A percentile compares a stretch with the other conserved stretches of the same genome.
Conservation (phyloP, 805 yeast species). For the Kluyveromyces wickerhamii region DNA sequence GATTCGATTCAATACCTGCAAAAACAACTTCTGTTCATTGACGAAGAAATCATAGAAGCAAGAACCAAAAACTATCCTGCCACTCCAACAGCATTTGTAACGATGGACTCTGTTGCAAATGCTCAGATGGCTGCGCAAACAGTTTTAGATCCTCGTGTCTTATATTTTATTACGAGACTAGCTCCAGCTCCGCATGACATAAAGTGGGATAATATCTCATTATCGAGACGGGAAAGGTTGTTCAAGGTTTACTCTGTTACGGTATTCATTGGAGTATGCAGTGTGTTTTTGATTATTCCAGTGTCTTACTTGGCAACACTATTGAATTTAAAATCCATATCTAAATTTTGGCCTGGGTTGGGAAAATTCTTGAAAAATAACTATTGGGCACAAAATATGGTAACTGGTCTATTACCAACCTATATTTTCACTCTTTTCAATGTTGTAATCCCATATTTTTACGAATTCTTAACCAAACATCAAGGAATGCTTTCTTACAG, state of each 20-base stretch:
- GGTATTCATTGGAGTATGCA: constrained; percentile 37
- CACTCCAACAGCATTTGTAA: constrained; percentile 86
- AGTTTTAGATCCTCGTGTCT: constrained; percentile 81
- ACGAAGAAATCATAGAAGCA: constrained; percentile 58
- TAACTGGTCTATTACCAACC: constrained; percentile 87
- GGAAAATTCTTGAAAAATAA: constrained; percentile 59
- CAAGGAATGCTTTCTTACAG: constrained; percentile 91
- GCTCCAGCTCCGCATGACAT: constrained; percentile 98
- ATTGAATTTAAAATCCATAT: constrained; percentile 68
- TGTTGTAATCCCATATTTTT: constrained; percentile 74
- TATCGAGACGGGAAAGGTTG: constrained; percentile 66
- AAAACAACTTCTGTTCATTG: constrained; percentile 58
- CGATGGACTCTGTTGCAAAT: constrained; percentile 90
- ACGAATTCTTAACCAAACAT: constrained; percentile 68
- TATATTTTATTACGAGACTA: constrained; percentile 67
- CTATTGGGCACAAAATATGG: constrained; percentile 67
- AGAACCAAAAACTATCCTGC: constrained; percentile 66
- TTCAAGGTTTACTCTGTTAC: constrained; percentile 40
- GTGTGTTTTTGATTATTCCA: constrained; percentile 71
- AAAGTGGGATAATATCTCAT: constrained; percentile 83
- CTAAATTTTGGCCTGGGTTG: constrained; percentile 73
- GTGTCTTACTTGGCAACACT: constrained; percentile 80
- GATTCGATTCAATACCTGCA: constrained; percentile 80
- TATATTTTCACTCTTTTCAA: constrained; percentile 82
- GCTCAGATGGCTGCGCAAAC: constrained; percentile 98